Conservation (phyloP, 1,139 yeast species). For the Yamadazyma atlantica region DNA sequence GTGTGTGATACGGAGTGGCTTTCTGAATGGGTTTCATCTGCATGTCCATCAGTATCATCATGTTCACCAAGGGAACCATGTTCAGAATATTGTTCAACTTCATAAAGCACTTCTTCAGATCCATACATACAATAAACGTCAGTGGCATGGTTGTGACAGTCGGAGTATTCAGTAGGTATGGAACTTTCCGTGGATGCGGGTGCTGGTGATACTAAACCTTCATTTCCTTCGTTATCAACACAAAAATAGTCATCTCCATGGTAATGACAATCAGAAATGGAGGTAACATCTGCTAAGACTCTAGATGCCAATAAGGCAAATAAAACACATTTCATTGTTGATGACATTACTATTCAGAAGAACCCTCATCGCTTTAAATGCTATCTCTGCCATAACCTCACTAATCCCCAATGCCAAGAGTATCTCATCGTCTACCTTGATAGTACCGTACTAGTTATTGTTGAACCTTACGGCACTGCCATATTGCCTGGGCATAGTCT, state of each 20-base stretch:
- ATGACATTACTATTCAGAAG: no score
- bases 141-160: constrained; percentile 28
- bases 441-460: not conserved
- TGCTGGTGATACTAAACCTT: constrained; percentile 29
- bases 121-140: constrained; percentile 24
- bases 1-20: not conserved
- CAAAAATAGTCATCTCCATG: constrained; percentile 27
- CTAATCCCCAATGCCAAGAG: not conserved
- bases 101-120: constrained; percentile 23
- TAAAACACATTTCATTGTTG: no score
- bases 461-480: not conserved
- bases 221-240: constrained; percentile 25
- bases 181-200: constrained; percentile 22
- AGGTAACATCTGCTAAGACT: not conserved
- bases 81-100: constrained; percentile 9
- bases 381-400: not conserved
- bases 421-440: not conserved
- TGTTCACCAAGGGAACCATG: no score
- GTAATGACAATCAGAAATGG: constrained; percentile 24
- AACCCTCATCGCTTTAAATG: no score
- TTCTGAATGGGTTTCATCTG: not conserved
- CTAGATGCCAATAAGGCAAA: not conserved
- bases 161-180: not conserved
- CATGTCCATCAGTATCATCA: constrained; percentile 1
- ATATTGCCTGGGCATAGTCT: no score